Conservation (phyloP, 2,329 filamentous ascomycete species). For the Arthroderma sp. region DNA sequence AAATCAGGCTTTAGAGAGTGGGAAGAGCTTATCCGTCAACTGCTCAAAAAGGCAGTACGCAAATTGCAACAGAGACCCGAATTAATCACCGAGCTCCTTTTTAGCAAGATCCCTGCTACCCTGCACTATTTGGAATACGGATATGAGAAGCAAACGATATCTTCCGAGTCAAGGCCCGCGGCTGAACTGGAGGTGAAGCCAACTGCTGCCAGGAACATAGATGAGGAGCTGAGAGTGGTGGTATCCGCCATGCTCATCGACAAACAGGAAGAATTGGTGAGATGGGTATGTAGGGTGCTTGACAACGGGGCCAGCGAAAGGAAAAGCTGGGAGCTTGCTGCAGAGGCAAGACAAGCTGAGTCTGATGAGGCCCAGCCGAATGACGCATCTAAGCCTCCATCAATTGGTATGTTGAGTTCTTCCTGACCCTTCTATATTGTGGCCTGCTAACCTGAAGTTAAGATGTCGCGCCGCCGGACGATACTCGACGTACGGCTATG, state of each 20-base stretch:
- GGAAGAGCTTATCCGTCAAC: slow-evolving; percentile 75
- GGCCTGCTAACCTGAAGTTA: slow-evolving; percentile 7
- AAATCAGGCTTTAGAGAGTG: slow-evolving; percentile 68
- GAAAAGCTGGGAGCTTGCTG: slow-evolving; percentile 61
- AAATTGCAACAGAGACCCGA: slow-evolving; percentile 78
- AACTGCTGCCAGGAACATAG: slow-evolving; percentile 46
- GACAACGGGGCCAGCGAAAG: slow-evolving; percentile 57
- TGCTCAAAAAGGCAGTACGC: slow-evolving; percentile 67
- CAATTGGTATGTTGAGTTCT: slow-evolving; percentile 33
- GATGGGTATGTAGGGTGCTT: slow-evolving; percentile 67
- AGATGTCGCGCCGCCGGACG: slow-evolving; percentile 52
- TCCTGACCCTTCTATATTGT: background rate
- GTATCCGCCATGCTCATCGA: slow-evolving; percentile 70
- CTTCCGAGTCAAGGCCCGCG: slow-evolving; percentile 53
- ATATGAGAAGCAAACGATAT: slow-evolving; percentile 63
- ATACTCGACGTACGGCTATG: slow-evolving; percentile 56
- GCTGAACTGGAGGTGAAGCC: slow-evolving; percentile 74
- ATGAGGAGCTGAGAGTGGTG: slow-evolving; percentile 64
- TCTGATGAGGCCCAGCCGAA: slow-evolving; percentile 18
- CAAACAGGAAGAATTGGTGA: slow-evolving; percentile 59
- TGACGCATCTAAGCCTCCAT: slow-evolving; percentile 14
- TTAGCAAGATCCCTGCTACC: slow-evolving; percentile 77
- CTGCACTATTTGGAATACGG: slow-evolving; percentile 84
- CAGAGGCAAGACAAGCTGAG: slow-evolving; percentile 44
- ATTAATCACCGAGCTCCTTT: slow-evolving; percentile 79